Conservation (phyloP, 805 yeast species). For the Candida maltosa region DNA sequence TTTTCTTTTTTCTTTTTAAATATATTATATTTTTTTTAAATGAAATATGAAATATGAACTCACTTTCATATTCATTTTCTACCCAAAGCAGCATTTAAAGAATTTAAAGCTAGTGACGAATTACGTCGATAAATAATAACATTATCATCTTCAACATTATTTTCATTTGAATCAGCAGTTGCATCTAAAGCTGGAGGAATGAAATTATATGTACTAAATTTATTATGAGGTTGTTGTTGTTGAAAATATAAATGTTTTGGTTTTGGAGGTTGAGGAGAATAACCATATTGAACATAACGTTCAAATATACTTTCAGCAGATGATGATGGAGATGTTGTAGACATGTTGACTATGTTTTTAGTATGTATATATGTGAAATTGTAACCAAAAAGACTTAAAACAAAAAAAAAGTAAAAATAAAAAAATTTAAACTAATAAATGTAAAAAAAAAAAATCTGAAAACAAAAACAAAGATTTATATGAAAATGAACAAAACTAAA, state of each 20-base stretch:
- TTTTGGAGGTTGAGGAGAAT: slow-evolving; percentile 10
- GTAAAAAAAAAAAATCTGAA: neutral
- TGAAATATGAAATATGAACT: too few relatives aligned
- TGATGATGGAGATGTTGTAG: neutral
- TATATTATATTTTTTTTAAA: too few relatives aligned
- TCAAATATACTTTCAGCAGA: slow-evolving; percentile 29
- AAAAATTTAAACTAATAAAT: neutral
- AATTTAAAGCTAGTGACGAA: too few relatives aligned
- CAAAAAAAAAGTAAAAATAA: too few relatives aligned
- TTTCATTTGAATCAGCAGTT: too few relatives aligned
- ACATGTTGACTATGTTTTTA: neutral
- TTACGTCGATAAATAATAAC: too few relatives aligned
- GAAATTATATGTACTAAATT: slow-evolving; percentile 26
- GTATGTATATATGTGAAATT: too few relatives aligned
- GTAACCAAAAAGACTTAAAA: too few relatives aligned
- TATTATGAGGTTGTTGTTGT: neutral
- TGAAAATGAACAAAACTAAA: neutral
- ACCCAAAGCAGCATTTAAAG: too few relatives aligned
- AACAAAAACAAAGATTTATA: neutral
- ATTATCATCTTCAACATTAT: too few relatives aligned
- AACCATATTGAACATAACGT: slow-evolving; percentile 38
- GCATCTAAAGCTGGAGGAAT: slow-evolving; percentile 80
- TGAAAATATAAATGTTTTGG: slow-evolving; percentile 8
- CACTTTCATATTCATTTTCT: too few relatives aligned
- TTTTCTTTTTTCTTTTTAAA: too few relatives aligned